A percentile compares a stretch with the other conserved stretches of the same genome.
Evolutionary conservation across 2,329 filamentous ascomycete species (phyloP).

Genomic region (Sporothrix pseudoabietina): DNA sequence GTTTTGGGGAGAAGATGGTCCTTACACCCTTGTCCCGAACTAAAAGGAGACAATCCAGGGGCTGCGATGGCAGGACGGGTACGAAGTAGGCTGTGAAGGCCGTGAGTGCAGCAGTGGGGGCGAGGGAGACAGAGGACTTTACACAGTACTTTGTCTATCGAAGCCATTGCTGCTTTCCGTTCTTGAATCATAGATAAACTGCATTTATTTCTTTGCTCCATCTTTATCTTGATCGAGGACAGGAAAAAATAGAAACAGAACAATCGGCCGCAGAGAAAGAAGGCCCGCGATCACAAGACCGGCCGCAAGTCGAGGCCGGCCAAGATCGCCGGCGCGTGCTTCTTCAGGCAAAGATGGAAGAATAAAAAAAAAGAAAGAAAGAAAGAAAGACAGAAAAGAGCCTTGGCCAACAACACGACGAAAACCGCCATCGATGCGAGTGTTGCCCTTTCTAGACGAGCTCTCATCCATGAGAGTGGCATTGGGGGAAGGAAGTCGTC

Average conservation of each 20-base stretch:
- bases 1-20: neutral
- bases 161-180: neutral
- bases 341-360: neutral
- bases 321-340: slow-evolving; percentile 16
- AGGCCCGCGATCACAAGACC: slow-evolving; percentile 1
- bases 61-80: neutral
- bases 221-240: neutral
- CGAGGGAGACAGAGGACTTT: neutral
- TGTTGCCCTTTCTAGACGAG: neutral
- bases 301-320: neutral
- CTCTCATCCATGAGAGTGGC: slow-evolving; percentile 15
- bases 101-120: neutral
- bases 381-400: neutral
- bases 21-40: slow-evolving; percentile 5
- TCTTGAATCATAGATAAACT: neutral
- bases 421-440: neutral
- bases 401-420: neutral
- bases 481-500: neutral
- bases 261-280: neutral
- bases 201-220: neutral
- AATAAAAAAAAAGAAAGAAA: neutral
- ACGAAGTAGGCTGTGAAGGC: slow-evolving; percentile 7
- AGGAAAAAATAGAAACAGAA: neutral
- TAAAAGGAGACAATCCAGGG: slow-evolving; percentile 21
- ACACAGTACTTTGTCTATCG: neutral